Conservation (phyloP, 345 rosid genomes). For the Bruguiera parviflora region DNA sequence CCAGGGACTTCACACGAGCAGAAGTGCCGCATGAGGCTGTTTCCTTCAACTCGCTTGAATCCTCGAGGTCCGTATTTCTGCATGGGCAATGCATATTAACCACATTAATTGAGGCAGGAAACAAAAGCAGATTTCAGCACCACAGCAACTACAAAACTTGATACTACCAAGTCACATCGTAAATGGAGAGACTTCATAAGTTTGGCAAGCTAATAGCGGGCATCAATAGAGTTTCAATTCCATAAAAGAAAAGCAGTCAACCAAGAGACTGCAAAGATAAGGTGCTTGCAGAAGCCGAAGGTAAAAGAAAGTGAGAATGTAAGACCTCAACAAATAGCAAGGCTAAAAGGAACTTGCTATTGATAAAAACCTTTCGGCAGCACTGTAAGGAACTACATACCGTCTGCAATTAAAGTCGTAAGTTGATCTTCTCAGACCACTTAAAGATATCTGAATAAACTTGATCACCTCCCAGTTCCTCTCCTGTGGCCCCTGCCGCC, state of each 20-base stretch:
- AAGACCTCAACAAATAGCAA: not conserved
- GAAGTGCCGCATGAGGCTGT: not conserved
- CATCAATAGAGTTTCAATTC: not conserved
- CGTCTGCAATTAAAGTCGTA: constrained; percentile 40
- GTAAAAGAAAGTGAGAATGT: not conserved
- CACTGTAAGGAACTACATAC: not conserved
- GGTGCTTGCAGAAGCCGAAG: too few relatives aligned
- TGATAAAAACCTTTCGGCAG: not conserved
- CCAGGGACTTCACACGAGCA: not conserved
- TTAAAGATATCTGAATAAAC: constrained; percentile 74
- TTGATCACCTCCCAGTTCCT: constrained; percentile 76
- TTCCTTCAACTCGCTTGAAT: not conserved
- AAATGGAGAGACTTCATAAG: not conserved
- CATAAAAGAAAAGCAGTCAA: not conserved
- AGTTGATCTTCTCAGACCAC: constrained; percentile 77
- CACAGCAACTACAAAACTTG: not conserved
- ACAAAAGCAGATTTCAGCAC: not conserved
- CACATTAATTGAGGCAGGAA: not conserved
- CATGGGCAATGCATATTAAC: not conserved
- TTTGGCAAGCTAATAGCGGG: too few relatives aligned
- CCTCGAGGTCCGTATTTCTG: constrained; percentile 1
- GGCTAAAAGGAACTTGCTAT: not conserved
- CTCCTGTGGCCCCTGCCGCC: constrained; percentile 83
- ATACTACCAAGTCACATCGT: not conserved
- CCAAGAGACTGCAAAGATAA: too few relatives aligned